Base-by-base conservation (phyloP, 495 filamentous ascomycete genomes). In the Penicillium robsamsonii region DNA sequence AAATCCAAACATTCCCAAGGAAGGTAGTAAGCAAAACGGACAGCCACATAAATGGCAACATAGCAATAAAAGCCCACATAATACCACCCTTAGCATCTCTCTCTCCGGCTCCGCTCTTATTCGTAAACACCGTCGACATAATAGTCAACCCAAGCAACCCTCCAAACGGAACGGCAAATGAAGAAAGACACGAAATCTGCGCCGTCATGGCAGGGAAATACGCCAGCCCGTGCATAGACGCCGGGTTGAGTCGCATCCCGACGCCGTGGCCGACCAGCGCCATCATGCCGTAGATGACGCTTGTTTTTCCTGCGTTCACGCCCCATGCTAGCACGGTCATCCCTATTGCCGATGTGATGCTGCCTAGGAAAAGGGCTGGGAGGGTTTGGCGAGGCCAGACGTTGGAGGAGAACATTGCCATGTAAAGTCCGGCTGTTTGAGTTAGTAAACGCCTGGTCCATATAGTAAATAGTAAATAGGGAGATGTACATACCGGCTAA, bases 41-140 rank as follows among this genome's bases (percentile, higher is more conserved):
- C 5, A 80, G 33, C 9, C 70, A 75, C 77, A 84, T 75, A 48
- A 84, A 77, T 10, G 82, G 81, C 18, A 80, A 61, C 25, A 86
- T 74, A 1, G 80, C 58, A 31, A 84, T 68, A 55, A 83, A 86
- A 0, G 79, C 80, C 76, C 76, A 81, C 62, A 76, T 78, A 29
- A 84, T 81, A 1, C 59, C 59, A 11, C n/a, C n/a, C 37, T 38
- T 47, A 7, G 81, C 80, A 13, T 71, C 65, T 0, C 27, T 11
- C 55, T 75, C 69, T 0, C 66, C 74, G 1, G 58, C 59, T 4
- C 68, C 46, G 1, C 71, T 63, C 30, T 72, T 78, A 65, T 86
- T 86, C 53, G 82, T 82, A 63, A 86, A 85, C 1, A 87, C 81
- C 29, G 74, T 77, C 6, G 80, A 72, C 81, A 86, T 85, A 43